These are phyloP conservation scores for Geotrichum citri-aurantii DNA, from an alignment of 1,139 yeast genomes.

Conservation along the genomic window DNA sequence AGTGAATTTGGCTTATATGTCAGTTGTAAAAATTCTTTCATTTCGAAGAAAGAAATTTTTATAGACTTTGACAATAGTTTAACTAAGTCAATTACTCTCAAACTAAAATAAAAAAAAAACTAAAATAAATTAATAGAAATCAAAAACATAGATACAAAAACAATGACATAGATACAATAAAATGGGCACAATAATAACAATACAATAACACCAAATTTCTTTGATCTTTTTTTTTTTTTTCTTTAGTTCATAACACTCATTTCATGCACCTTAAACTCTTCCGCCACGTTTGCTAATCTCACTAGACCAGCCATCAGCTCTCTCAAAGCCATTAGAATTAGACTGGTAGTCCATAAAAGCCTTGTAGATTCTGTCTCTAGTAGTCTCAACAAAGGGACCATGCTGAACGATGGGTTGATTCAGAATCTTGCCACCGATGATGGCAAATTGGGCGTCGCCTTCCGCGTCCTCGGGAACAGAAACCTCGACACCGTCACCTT, in stretches of 20 bases:
- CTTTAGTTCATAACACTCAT: background rate
- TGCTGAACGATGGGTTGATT: conserved; percentile 78
- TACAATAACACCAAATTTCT: background rate
- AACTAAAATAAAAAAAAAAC: too few species aligned
- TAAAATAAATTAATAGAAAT: too few species aligned
- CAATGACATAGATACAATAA: too few species aligned
- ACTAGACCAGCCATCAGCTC: conserved; percentile 60
- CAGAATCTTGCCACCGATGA: conserved; percentile 71
- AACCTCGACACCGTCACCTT: conserved; percentile 28
- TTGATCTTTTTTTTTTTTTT: background rate
- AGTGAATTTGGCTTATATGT: too few species aligned
- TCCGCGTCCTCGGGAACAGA: conserved; percentile 27
- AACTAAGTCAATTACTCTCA: too few species aligned
- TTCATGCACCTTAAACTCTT: background rate
- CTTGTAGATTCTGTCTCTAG: conserved; percentile 54
- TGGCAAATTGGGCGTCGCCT: conserved; percentile 49
- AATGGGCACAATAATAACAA: background rate
- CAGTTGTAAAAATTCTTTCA: too few species aligned
- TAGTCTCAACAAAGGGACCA: conserved; percentile 81
- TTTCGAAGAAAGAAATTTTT: too few species aligned
- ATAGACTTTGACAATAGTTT: too few species aligned
- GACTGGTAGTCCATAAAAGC: conserved; percentile 68
- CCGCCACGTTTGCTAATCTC: conserved; percentile 44
- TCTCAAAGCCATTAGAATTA: conserved; percentile 68
- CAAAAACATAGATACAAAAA: too few species aligned